These are phyloP conservation scores for Colletotrichum filicis DNA, from an alignment of 2,329 filamentous ascomycete species.

Conservation along the genomic window DNA sequence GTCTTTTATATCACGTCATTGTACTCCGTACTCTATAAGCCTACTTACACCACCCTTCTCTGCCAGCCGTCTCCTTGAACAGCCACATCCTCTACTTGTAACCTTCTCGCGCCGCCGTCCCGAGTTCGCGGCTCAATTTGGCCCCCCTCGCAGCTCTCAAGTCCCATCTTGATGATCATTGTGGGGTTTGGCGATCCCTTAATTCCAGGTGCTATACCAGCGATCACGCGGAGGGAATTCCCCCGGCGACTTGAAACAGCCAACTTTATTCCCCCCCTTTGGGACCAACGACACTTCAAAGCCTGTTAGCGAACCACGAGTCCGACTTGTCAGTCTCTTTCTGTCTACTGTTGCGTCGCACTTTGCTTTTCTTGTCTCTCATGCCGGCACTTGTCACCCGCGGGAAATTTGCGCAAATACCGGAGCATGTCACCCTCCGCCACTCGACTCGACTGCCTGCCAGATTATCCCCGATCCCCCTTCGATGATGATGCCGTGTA, in stretches of 20 bases:
- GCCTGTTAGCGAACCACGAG: background rate
- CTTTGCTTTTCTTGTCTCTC: background rate
- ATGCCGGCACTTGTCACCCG: background rate
- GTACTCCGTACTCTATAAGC: too few species aligned
- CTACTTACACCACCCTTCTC: background rate
- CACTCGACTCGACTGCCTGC: too few species aligned
- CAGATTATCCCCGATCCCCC: background rate
- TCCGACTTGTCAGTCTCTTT: background rate
- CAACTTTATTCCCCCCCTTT: conserved; percentile 12
- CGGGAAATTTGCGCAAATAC: conserved; percentile 14
- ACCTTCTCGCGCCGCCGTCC: conserved; percentile 14
- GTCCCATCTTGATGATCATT: conserved; percentile 21
- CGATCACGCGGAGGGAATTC: conserved; percentile 24
- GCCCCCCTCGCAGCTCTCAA: background rate
- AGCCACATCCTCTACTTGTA: background rate
- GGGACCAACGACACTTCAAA: conserved; percentile 8
- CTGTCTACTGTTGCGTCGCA: background rate
- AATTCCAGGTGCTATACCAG: conserved; percentile 23
- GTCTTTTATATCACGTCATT: background rate
- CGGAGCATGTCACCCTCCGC: background rate
- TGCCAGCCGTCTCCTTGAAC: background rate
- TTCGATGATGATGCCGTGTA: background rate
- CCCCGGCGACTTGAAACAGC: conserved; percentile 26
- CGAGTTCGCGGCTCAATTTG: background rate
- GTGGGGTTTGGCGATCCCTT: conserved; percentile 20